phyloP scores from a whole-genome alignment of 2,329 filamentous ascomycete species.

The Nectriaceae sp. region DNA sequence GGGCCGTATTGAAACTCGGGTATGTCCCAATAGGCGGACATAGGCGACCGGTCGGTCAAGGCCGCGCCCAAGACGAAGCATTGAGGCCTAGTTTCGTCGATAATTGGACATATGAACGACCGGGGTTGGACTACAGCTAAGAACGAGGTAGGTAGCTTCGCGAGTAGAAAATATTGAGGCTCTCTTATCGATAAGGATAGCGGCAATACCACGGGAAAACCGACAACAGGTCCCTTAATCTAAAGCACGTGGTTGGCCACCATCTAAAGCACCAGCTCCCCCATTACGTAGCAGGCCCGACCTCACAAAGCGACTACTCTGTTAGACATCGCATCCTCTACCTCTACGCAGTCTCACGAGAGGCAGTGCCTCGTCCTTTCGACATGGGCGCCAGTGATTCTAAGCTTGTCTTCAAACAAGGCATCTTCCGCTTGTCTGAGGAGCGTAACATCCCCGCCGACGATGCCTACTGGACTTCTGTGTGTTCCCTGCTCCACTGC shows the following conservation, averaged over 20 bases:
- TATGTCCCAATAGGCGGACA: constrained; percentile 3
- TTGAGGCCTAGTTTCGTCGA: constrained; percentile 11
- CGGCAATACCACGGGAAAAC: constrained; percentile 3
- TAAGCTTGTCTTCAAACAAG: constrained; percentile 98
- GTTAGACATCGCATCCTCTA: constrained; percentile 7
- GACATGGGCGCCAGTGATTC: constrained; percentile 96
- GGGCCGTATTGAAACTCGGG: not conserved
- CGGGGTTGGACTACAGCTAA: not conserved
- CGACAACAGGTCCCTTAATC: no score
- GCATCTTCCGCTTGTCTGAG: constrained; percentile 95
- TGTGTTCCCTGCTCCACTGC: constrained; percentile 47
- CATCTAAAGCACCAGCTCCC: constrained; percentile 2
- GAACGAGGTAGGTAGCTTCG: no score
- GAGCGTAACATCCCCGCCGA: constrained; percentile 83
- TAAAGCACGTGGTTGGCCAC: constrained; percentile 17
- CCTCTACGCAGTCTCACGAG: constrained; percentile 15
- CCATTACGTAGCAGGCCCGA: not conserved
- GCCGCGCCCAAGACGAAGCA: constrained; percentile 31
- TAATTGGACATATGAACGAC: not conserved
- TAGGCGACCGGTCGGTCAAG: constrained; percentile 17
- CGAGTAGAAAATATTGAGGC: constrained; percentile 12
- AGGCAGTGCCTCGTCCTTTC: constrained; percentile 28
- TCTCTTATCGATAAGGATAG: constrained; percentile 16
- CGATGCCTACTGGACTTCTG: constrained; percentile 91
- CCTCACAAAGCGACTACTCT: no score